A percentile compares a stretch with the other conserved stretches of the same genome.
Conservation (phyloP, 2,329 filamentous ascomycete species). For the Fusarium graminum region DNA sequence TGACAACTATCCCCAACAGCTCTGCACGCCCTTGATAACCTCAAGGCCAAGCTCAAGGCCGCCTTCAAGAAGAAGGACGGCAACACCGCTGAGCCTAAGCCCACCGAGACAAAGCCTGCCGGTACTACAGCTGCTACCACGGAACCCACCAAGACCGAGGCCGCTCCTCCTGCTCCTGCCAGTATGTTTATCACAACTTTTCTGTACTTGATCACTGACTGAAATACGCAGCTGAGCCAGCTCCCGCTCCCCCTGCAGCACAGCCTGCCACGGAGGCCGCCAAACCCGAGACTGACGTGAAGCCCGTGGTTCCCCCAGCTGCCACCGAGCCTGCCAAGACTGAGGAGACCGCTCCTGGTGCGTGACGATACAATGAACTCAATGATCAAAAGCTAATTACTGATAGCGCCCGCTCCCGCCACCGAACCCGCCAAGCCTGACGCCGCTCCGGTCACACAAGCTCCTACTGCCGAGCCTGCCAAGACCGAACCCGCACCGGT, state of each 20-base stretch:
- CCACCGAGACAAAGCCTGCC: constrained; percentile 38
- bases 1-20: constrained; percentile 56
- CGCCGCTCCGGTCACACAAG: constrained; percentile 48
- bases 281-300: constrained; percentile 47
- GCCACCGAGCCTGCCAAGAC: constrained; percentile 47
- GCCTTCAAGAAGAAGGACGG: constrained; percentile 64
- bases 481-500: constrained; percentile 42
- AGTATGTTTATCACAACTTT: constrained; percentile 44
- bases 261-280: constrained; percentile 49
- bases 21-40: constrained; percentile 64
- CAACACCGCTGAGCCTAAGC: constrained; percentile 42
- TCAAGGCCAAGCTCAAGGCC: constrained; percentile 68
- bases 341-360: constrained; percentile 43
- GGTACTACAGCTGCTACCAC: constrained; percentile 45
- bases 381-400: constrained; percentile 4
- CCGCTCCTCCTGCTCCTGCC: constrained; percentile 50
- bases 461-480: constrained; percentile 48
- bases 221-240: constrained; percentile 39
- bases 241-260: constrained; percentile 39
- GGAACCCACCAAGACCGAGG: constrained; percentile 56
- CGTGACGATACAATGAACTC: neutral
- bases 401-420: constrained; percentile 46
- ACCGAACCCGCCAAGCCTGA: constrained; percentile 49
- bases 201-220: constrained; percentile 23
- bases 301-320: constrained; percentile 47